Base-by-base conservation (phyloP, 1,139 yeast genomes). In the Pichiaceae sp. region DNA sequence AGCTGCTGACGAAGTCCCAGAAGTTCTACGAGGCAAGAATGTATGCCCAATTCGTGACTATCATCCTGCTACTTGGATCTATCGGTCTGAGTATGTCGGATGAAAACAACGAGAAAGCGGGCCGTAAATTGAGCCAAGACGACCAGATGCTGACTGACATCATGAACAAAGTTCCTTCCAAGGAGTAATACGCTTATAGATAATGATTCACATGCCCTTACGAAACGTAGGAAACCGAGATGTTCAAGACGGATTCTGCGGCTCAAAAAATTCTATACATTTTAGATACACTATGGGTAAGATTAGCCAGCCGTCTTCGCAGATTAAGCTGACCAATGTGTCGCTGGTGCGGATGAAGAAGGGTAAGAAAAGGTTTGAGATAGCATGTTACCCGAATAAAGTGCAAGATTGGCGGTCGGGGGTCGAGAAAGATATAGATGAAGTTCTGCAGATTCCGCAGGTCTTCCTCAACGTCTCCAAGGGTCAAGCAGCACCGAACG, bases 371-470 rank as follows among this genome's bases (percentile, higher is more conserved):
- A 66, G 96, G 45, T 91, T 87, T 53, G 98, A 91, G 59, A 74
- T 93, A 34, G 98, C 97, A 0, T 91, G 98, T 56, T 91, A 91
- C 58, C 96, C 86, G 54, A 91, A 91, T 54, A 91, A 93, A 55
- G 96, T 91, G 11, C 97, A 89, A 55, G 98, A 91, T 59, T 91
- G 91, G 79, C 69, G 96, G 50, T 73, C 74, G 56, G 87, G 81
- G 56, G 80, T 78, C 62, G 98, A 93, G 55, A 91, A 85, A 49
- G 96, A 91, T 56, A 59, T 93, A 11, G 98, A 91, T 62, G 98
- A 91, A 56, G 98, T 91, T 4, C 65, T 91, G 31, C 98, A 91
- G 56, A 87, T 91, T 37, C 96, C 89, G n/a, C 96, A 84, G 56
- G 95, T 91, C 2, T 91, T 93, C 53, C 61, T 78, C 32, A 91